Conservation (phyloP, 306 rosid genomes). For the Trifolium subterraneum region DNA sequence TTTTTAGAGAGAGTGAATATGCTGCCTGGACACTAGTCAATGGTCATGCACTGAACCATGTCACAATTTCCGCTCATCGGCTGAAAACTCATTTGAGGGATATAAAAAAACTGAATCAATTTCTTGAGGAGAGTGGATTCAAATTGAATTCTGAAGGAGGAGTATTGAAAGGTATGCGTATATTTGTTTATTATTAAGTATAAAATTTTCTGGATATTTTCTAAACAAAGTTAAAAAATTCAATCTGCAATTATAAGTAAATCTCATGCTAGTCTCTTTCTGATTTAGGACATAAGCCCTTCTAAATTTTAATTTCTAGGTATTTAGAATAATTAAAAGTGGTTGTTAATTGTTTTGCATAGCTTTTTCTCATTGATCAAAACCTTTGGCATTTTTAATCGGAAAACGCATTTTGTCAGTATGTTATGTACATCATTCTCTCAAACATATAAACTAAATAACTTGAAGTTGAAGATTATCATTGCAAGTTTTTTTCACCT, state of each 20-base stretch:
- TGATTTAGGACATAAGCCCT: not conserved
- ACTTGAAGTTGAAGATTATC: slow-evolving; percentile 4
- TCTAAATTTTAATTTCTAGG: not conserved
- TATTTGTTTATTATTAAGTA: slow-evolving; percentile 26
- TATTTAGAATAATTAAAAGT: not conserved
- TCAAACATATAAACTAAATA: not conserved
- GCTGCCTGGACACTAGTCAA: slow-evolving; percentile 98
- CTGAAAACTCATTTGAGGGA: slow-evolving; percentile 73
- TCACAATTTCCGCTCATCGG: slow-evolving; percentile 81
- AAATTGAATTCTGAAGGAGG: slow-evolving; percentile 94
- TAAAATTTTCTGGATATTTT: slow-evolving; percentile 12
- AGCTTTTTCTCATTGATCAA: not conserved
- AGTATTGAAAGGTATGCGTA: slow-evolving; percentile 74
- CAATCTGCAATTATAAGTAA: not conserved
- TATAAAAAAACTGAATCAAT: slow-evolving; percentile 72
- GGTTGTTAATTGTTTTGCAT: not conserved
- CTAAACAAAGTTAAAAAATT: slow-evolving; percentile 18
- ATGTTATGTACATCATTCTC: no score
- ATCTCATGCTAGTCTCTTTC: not conserved
- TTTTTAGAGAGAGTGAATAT: slow-evolving; percentile 87
- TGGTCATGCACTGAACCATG: slow-evolving; percentile 91
- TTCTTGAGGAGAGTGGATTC: slow-evolving; percentile 78
- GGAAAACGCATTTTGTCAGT: not conserved
- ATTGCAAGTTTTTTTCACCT: slow-evolving; percentile 21
- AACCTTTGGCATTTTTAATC: slow-evolving; percentile 1